Base-by-base conservation (phyloP, 2,329 filamentous ascomycete genomes). In the Colletotrichum tabaci region DNA sequence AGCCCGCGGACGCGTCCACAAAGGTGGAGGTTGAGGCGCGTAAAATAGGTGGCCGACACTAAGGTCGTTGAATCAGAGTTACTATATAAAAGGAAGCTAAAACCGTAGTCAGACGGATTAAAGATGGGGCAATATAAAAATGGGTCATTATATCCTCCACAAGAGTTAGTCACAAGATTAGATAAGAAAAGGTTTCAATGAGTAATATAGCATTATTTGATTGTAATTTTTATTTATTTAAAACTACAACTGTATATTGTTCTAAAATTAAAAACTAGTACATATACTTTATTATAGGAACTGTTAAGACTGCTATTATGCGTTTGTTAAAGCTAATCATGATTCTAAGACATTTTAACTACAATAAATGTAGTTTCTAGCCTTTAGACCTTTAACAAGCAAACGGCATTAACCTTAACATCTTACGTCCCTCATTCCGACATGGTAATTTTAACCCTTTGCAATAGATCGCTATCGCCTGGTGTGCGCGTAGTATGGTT, bases 31-130 rank as follows among this genome's bases (percentile, higher is more conserved):
- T 21, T 9, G 10, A 3, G 26, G 16, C 61, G 46, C 55, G 62
- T 58, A 56, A 38, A 38, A 53, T 23, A 49, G 44, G 15, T 23
- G n/a, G 15, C 40, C n/a, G 12, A 40, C 52, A n/a, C 40, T 52
- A 23, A 26, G 15, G n/a, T 44, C 40, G 16, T 26, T 5, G 23
- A 56, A 30, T 47, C n/a, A 23, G 9, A 49, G 35, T 53, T 12
- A 38, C 42, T 38, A 44, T 46, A 49, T 55, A 50, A 56, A 7
- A 21, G 21, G 23, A 38, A n/a, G 52, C 52, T 65, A 65, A 57
- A 57, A 52, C 21, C 1, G 15, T 15, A 50, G 8, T 5, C 52
- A 65, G 6, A 49, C 15, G 13, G 42, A 16, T 40, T 38, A 26
- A 26, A 50, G 64, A 46, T 38, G 40, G 23, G 23, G 2, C 1